phyloP scores from a whole-genome alignment of 257 asterid species.

The Salvia splendens region DNA sequence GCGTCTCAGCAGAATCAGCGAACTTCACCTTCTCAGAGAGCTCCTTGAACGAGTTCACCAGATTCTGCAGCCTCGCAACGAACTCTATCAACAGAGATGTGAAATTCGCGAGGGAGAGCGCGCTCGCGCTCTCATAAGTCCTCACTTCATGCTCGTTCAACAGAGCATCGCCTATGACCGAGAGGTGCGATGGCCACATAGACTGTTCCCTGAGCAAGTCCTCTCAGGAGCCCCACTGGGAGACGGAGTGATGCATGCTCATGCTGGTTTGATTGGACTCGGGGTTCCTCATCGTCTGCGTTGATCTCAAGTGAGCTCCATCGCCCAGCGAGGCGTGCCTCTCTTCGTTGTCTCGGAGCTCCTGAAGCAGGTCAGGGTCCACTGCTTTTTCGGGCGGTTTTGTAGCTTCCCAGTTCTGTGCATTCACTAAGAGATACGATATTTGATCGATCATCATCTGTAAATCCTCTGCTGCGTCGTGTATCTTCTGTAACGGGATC shows the following conservation, averaged over 20 bases:
- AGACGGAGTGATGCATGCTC: conserved; percentile 45
- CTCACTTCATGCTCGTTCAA: conserved; percentile 79
- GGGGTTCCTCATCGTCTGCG: conserved; percentile 39
- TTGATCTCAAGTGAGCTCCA: conserved; percentile 49
- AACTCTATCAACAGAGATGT: conserved; percentile 86
- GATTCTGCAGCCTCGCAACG: conserved; percentile 92
- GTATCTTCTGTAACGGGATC: conserved; percentile 71
- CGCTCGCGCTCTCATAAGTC: conserved; percentile 90
- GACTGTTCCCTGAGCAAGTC: conserved; percentile 60
- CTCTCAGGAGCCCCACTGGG: conserved; percentile 77
- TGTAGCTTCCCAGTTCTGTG: conserved; percentile 72
- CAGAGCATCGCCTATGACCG: conserved; percentile 65
- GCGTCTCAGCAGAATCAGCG: neutral
- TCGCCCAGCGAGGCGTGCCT: conserved; percentile 55
- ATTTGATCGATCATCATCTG: conserved; percentile 82
- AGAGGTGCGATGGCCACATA: conserved; percentile 93
- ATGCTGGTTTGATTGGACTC: too few relatives aligned
- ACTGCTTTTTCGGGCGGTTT: conserved; percentile 55
- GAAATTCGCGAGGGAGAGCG: conserved; percentile 79
- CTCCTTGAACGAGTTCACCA: conserved; percentile 64
- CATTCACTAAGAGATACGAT: conserved; percentile 81
- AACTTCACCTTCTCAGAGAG: conserved; percentile 79
- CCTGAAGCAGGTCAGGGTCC: conserved; percentile 63
- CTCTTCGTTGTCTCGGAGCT: conserved; percentile 65
- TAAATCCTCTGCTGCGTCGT: conserved; percentile 85